Conservation (phyloP, 768 basidiomycete species). For the Crepidotus variabilis region DNA sequence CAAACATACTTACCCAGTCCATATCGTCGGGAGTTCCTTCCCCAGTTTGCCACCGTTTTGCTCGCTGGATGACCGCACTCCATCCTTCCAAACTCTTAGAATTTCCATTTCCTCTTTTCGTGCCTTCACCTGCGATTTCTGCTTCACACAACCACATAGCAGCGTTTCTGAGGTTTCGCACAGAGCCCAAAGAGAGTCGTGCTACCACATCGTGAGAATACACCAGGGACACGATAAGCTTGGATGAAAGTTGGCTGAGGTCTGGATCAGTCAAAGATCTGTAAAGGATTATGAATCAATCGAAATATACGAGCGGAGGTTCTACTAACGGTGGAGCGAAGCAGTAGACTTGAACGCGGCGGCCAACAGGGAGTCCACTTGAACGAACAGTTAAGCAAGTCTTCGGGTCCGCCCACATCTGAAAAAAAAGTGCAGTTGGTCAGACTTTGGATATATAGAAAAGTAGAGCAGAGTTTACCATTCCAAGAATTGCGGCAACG, state of each 20-base stretch:
- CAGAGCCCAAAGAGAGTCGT: conserved; percentile 71
- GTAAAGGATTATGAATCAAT: not conserved
- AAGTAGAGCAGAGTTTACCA: conserved; percentile 41
- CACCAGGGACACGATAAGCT: conserved; percentile 72
- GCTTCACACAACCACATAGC: conserved; percentile 80
- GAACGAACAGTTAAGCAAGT: conserved; percentile 68
- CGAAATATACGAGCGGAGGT: not conserved
- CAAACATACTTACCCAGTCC: conserved; percentile 42
- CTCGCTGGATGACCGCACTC: conserved; percentile 40
- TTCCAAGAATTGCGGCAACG: conserved; percentile 68
- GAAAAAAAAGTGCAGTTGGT: not conserved
- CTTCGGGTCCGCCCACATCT: conserved; percentile 86
- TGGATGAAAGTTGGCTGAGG: conserved; percentile 54
- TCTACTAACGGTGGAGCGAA: conserved; percentile 72
- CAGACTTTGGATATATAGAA: no score
- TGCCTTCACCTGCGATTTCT: conserved; percentile 32
- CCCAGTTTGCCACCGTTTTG: conserved; percentile 59
- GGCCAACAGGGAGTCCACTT: conserved; percentile 65
- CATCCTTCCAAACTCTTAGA: conserved; percentile 46
- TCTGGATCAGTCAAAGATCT: conserved; percentile 63
- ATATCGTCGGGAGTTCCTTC: conserved; percentile 49
- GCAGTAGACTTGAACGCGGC: conserved; percentile 71
- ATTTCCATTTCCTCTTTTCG: not conserved
- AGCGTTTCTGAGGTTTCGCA: conserved; percentile 71
- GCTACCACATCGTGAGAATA: conserved; percentile 83